phyloP scores from a whole-genome alignment of 129 eudicot species.

The Saposhnikovia divaricata region DNA sequence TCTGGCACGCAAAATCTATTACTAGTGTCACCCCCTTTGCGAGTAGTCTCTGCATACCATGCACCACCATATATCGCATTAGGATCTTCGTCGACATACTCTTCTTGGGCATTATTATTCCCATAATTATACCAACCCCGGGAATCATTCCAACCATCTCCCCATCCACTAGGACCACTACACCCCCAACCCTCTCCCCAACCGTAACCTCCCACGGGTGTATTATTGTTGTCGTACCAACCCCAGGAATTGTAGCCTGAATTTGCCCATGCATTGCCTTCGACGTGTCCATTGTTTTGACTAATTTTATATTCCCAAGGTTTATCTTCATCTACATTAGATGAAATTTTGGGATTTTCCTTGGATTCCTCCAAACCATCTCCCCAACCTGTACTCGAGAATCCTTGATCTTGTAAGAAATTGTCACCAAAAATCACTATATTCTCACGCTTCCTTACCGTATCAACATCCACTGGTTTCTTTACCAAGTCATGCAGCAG shows the following conservation, averaged over 20 bases:
- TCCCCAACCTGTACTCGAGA: constrained; percentile 55
- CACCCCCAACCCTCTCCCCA: constrained; percentile 22
- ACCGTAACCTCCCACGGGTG: constrained; percentile 17
- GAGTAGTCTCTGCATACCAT: constrained; percentile 16
- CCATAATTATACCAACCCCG: constrained; percentile 32
- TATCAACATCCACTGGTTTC: constrained; percentile 11
- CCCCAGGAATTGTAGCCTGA: constrained; percentile 20
- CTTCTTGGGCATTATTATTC: neutral
- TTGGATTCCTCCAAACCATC: constrained; percentile 34
- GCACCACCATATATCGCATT: constrained; percentile 9
- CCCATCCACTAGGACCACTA: constrained; percentile 20
- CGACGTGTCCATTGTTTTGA: constrained; percentile 8
- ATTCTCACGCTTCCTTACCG: constrained; percentile 21
- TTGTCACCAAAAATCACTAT: constrained; percentile 46
- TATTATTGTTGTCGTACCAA: constrained; percentile 18
- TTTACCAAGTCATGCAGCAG: constrained; percentile 36
- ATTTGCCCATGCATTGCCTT: constrained; percentile 27
- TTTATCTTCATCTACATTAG: constrained; percentile 12
- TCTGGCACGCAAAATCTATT: neutral
- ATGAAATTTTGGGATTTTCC: constrained; percentile 2
- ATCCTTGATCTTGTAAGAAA: constrained; percentile 25
- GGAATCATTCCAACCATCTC: constrained; percentile 26
- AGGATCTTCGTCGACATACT: neutral
- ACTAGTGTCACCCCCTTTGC: constrained; percentile 15
- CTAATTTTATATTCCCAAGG: constrained; percentile 15